phyloP scores from a whole-genome alignment of 129 eudicot species.

The Pulicaria dysenterica region DNA sequence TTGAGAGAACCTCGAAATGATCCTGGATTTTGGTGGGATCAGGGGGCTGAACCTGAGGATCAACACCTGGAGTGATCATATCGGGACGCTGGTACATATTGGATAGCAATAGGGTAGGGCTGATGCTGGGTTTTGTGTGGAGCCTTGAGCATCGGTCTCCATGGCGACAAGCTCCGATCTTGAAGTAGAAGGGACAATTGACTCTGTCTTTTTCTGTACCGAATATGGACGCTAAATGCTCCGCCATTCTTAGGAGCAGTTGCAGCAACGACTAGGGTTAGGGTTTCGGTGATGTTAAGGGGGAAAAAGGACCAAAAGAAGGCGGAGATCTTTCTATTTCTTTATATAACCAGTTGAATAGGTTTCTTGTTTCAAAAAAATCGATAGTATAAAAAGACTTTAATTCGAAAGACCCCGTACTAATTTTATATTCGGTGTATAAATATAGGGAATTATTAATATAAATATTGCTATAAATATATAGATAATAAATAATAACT shows the following conservation, averaged over 20 bases:
- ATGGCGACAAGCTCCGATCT: constrained; percentile 96
- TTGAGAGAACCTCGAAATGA: constrained; percentile 67
- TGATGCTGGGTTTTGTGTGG: constrained; percentile 87
- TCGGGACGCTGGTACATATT: constrained; percentile 97
- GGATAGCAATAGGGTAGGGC: constrained; percentile 78
- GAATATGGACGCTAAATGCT: constrained; percentile 85
- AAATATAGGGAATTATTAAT: no score
- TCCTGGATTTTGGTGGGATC: constrained; percentile 82
- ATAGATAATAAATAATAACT: no score
- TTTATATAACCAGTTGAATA: background rate
- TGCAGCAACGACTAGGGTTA: constrained; percentile 40
- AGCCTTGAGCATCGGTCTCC: constrained; percentile 89
- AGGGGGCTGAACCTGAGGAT: constrained; percentile 80
- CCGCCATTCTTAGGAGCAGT: constrained; percentile 57
- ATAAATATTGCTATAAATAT: no score
- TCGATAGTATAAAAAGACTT: no score
- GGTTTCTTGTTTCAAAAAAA: no score
- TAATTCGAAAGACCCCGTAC: no score
- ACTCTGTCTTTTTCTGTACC: constrained; percentile 96
- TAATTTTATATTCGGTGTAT: no score
- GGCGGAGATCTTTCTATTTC: background rate
- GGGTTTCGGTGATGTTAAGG: constrained; percentile 26
- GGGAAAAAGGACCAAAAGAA: constrained; percentile 16
- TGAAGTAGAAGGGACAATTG: constrained; percentile 94
- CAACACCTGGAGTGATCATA: constrained; percentile 88